phyloP scores from a whole-genome alignment of 495 filamentous ascomycete species.

The Hyaloscypha bicolor region DNA sequence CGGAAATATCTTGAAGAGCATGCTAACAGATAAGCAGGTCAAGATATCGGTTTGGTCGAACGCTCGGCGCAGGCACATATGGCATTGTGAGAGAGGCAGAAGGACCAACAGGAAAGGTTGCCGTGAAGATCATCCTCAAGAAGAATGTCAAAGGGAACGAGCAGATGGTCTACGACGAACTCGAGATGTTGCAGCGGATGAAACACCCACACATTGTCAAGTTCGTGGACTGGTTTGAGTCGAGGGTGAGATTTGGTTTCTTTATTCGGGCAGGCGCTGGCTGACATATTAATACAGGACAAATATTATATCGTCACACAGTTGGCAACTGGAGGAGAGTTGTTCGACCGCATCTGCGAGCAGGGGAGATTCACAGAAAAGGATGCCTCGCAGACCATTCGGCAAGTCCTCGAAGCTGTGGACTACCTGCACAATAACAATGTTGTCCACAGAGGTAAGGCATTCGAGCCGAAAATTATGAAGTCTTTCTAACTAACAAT shows the following conservation, averaged over 20 bases:
- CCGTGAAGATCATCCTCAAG: conserved; percentile 99
- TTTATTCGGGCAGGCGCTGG: neutral
- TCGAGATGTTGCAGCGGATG: conserved; percentile 86
- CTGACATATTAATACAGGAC: conserved; percentile 60
- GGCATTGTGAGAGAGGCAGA: conserved; percentile 97
- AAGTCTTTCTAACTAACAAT: neutral
- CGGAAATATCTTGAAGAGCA: neutral
- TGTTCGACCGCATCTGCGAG: conserved; percentile 98
- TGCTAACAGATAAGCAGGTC: conserved; percentile 53
- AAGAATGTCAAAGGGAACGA: conserved; percentile 99
- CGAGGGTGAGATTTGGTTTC: conserved; percentile 56
- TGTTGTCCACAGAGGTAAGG: conserved; percentile 88
- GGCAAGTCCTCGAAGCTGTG: conserved; percentile 92
- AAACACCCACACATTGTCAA: conserved; percentile 96
- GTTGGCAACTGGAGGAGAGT: conserved; percentile 91
- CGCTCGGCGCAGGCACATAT: conserved; percentile 95
- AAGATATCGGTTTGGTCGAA: conserved; percentile 88
- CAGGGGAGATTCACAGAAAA: conserved; percentile 99
- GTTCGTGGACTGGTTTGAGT: conserved; percentile 99
- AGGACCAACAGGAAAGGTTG: conserved; percentile 79
- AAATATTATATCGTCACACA: conserved; percentile 99
- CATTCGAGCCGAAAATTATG: neutral
- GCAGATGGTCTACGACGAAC: conserved; percentile 97
- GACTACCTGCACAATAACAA: conserved; percentile 94
- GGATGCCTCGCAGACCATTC: conserved; percentile 95